Evolutionary conservation across 2,329 filamentous ascomycete species (phyloP).

Genomic region (Metarhizium robertsii): DNA sequence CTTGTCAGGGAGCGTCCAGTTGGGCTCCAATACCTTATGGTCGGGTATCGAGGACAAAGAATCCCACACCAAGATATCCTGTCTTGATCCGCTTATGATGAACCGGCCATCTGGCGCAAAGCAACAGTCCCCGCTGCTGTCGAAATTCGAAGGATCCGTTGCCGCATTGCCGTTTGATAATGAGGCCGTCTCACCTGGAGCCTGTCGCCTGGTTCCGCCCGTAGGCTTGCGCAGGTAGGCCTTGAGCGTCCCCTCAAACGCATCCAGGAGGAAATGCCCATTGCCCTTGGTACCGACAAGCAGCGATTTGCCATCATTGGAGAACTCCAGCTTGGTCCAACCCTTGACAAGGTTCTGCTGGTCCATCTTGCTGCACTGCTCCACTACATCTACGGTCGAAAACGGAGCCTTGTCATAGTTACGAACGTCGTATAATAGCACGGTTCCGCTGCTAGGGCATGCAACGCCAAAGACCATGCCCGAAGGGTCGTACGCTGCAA

Average conservation of each 20-base stretch:
- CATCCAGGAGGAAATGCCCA: slow-evolving; percentile 88
- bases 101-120: slow-evolving; percentile 86
- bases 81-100: slow-evolving; percentile 68
- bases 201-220: slow-evolving; percentile 42
- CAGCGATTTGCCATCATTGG: slow-evolving; percentile 85
- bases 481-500: slow-evolving; percentile 86
- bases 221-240: slow-evolving; percentile 57
- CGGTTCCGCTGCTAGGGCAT: slow-evolving; percentile 65
- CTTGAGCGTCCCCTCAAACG: slow-evolving; percentile 74
- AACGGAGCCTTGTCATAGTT: slow-evolving; percentile 93
- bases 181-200: slow-evolving; percentile 39
- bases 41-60: slow-evolving; percentile 47
- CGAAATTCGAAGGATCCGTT: slow-evolving; percentile 28
- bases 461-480: slow-evolving; percentile 86
- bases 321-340: slow-evolving; percentile 92
- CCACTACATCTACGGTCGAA: slow-evolving; percentile 69
- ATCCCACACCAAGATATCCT: slow-evolving; percentile 83
- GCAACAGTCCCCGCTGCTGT: slow-evolving; percentile 69
- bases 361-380: slow-evolving; percentile 38
- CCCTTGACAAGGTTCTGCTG: slow-evolving; percentile 52
- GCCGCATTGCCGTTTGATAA: slow-evolving; percentile 18
- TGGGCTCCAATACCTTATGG: slow-evolving; percentile 53
- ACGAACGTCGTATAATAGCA: slow-evolving; percentile 86
- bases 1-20: slow-evolving; percentile 54
- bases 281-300: slow-evolving; percentile 74